Evolutionary conservation across 2,329 filamentous ascomycete species (phyloP).

Genomic region (Cladosporium sp.): DNA sequence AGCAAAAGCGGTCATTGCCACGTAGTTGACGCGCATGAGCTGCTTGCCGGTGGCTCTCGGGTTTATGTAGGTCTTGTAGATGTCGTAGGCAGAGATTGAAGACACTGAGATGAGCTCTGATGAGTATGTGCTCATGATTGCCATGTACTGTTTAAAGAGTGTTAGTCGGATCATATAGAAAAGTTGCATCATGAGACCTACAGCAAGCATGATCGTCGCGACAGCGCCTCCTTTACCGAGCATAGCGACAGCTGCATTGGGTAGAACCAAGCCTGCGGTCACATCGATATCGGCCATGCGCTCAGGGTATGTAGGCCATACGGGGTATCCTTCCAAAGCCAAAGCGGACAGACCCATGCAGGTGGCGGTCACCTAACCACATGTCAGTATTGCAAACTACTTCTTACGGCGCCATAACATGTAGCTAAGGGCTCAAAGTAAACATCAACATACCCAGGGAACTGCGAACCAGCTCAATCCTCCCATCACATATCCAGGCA

Average conservation of each 20-base stretch:
- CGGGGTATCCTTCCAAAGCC: constrained; percentile 60
- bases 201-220: constrained; percentile 27
- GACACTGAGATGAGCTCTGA: constrained; percentile 40
- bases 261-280: constrained; percentile 29
- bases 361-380: constrained; percentile 52
- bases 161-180: neutral
- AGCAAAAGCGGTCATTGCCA: constrained; percentile 69
- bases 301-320: constrained; percentile 41
- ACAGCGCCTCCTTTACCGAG: constrained; percentile 29
- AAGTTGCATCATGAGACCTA: neutral
- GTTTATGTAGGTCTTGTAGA: constrained; percentile 67
- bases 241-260: constrained; percentile 29
- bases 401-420: no score
- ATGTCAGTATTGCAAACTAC: neutral
- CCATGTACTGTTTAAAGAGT: constrained; percentile 24
- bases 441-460: constrained; percentile 66
- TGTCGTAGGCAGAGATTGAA: constrained; percentile 39
- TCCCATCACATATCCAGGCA: constrained; percentile 87
- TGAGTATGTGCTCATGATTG: constrained; percentile 31
- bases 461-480: constrained; percentile 90
- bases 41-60: constrained; percentile 69
- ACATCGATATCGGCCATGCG: constrained; percentile 25
- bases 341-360: constrained; percentile 82
- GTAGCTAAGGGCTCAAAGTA: no score
- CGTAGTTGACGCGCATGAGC: constrained; percentile 76